Conservation (phyloP, 2,329 filamentous ascomycete species). For the Thelonectria olida region DNA sequence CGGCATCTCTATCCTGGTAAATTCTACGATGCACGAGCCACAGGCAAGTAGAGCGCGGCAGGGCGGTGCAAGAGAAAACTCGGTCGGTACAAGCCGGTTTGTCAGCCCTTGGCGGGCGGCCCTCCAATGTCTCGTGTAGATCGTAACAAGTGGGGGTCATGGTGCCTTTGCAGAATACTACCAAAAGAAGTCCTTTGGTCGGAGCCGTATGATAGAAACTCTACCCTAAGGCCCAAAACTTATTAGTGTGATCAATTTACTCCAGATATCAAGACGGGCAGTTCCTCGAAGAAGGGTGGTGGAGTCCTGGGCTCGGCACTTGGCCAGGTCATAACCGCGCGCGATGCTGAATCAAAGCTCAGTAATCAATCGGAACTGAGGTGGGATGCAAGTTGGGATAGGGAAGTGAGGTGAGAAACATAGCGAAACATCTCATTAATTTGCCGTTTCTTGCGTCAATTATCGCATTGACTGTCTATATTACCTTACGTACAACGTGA, state of each 20-base stretch:
- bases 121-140: background rate
- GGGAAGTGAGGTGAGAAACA: background rate
- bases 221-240: background rate
- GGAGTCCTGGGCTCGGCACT: slow-evolving; percentile 4
- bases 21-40: background rate
- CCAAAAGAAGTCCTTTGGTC: too few species aligned
- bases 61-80: background rate
- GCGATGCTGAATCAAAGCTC: slow-evolving; percentile 2
- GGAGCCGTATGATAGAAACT: background rate
- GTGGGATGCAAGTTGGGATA: slow-evolving; percentile 3
- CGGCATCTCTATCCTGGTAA: background rate
- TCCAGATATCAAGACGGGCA: background rate
- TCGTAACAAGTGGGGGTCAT: background rate
- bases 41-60: too few species aligned
- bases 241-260: background rate
- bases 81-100: background rate
- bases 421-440: background rate
- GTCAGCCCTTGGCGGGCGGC: background rate
- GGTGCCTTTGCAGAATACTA: background rate
- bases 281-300: background rate
- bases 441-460: background rate
- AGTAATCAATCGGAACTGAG: background rate
- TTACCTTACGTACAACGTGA: background rate
- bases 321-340: slow-evolving; percentile 6
- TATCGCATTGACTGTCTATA: background rate